A percentile compares a stretch with the other conserved stretches of the same genome.
phyloP scores from a whole-genome alignment of 345 rosid genomes.

The Ailanthus altissimus region DNA sequence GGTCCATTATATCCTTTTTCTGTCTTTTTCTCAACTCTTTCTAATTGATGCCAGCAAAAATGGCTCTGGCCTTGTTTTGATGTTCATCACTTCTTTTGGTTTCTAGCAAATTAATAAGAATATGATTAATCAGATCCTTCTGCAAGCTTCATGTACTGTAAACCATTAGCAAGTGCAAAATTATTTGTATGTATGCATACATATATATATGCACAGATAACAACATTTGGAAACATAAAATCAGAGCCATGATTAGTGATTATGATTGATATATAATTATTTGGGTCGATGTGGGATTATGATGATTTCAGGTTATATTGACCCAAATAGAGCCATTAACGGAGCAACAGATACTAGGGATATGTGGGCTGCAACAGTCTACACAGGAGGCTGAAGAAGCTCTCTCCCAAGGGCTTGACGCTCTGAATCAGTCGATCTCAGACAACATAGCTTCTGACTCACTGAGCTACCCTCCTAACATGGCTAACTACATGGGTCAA shows the following conservation, averaged over 20 bases:
- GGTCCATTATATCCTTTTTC: neutral
- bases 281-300: no score
- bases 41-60: constrained; percentile 15
- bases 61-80: constrained; percentile 16
- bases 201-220: neutral
- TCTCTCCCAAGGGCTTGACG: constrained; percentile 83
- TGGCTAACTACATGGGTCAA: constrained; percentile 93
- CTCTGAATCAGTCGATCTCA: constrained; percentile 77
- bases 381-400: constrained; percentile 94
- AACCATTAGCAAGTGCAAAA: neutral
- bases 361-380: constrained; percentile 86
- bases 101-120: constrained; percentile 25
- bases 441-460: constrained; percentile 88
- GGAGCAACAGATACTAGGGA: constrained; percentile 87
- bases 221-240: neutral
- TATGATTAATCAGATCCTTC: neutral
- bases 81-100: constrained; percentile 36
- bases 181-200: no score
- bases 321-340: constrained; percentile 80
- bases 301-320: constrained; percentile 61
- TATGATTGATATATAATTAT: no score
- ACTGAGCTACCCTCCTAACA: constrained; percentile 70
- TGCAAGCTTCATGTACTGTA: neutral
- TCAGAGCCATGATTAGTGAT: no score
- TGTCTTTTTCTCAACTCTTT: constrained; percentile 22